Base-by-base conservation (phyloP, 768 basidiomycete species). In the Termitomyces sp. region DNA sequence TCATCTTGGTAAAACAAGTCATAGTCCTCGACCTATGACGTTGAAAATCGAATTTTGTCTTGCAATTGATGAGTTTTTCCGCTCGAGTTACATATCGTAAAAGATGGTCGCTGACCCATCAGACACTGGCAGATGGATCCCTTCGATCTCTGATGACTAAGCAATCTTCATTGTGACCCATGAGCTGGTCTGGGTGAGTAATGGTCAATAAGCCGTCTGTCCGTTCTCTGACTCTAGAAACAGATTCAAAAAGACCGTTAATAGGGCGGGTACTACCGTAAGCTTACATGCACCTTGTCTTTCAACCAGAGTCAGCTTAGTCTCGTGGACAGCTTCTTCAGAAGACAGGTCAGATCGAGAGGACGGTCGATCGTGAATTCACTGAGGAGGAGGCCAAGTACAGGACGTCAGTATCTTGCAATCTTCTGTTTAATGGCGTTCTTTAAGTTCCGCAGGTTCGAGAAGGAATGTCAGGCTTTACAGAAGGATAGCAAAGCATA, bases 301-400 rank as follows among this genome's bases (percentile, higher is more conserved):
- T 35, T 42, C 52, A 10, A 53, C 10, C 38, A 54, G 53, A 52
- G 54, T 60, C 55, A 62, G 46, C 56, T 58, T 56, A 60, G 40
- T 50, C 38, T 53, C 60, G 41, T 53, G 30, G 30, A 42, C 66
- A 93, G 90, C 80, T 98, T 64, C 80, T 96, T 69, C 95, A 98
- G 78, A 98, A 98, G 83, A 96, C 95, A 1, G 96, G 96, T 54
- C 95, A 98, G 72, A 93, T 98, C 57, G 96, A 98, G 68, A 80
- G 94, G 28, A 98, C 96, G 0, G 83, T 97, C 24, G 96, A 98
- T 71, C 77, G 90, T 48, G 94, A 98, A 65, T 98, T 97, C 65
- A 78, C 87, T 14, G 88, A 94, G 55, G 95, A 97, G 70, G 93
- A 97, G 68, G 82, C 85, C 46, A 90, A 94, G 67, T 98, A 85